Evolutionary conservation across 1,284 basidiomycete genomes (phyloP).

Genomic region (Golubevia sp.): DNA sequence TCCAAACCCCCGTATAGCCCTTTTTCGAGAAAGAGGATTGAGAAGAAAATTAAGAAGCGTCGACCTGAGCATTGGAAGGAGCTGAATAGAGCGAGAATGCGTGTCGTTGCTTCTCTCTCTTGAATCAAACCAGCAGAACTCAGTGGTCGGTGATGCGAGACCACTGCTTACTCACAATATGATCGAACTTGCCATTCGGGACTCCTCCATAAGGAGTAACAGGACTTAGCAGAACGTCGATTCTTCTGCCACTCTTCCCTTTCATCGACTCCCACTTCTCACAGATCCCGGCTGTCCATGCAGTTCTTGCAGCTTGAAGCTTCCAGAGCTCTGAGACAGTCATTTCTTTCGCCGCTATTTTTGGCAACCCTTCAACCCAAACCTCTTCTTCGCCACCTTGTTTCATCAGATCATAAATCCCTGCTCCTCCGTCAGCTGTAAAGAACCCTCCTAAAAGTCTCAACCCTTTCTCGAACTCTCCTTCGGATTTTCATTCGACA

Average conservation of each 20-base stretch:
- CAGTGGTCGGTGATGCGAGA: background rate
- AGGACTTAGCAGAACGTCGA: constrained; percentile 29
- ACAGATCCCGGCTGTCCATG: constrained; percentile 22
- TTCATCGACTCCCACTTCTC: constrained; percentile 8
- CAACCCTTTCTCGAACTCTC: constrained; percentile 16
- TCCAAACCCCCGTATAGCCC: constrained; percentile 33
- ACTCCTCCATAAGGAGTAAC: constrained; percentile 24
- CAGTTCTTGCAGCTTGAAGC: constrained; percentile 21
- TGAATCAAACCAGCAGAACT: too few relatives aligned
- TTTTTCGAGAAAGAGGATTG: background rate
- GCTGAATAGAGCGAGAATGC: background rate
- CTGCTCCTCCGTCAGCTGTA: constrained; percentile 28
- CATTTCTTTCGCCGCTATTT: constrained; percentile 2
- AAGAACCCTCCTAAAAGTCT: constrained; percentile 19
- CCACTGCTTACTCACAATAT: constrained; percentile 10
- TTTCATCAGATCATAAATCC: constrained; percentile 27
- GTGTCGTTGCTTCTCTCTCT: background rate
- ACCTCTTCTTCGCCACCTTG: constrained; percentile 23
- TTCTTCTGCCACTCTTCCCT: constrained; percentile 14
- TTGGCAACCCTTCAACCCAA: constrained; percentile 23
- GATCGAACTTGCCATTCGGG: constrained; percentile 22
- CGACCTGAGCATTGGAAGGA: background rate
- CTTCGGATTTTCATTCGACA: constrained; percentile 63
- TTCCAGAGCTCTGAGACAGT: constrained; percentile 24
- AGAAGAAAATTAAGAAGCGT: background rate